phyloP scores from a whole-genome alignment of 2,329 filamentous ascomycete species.

The Microsporum ferrugineum region DNA sequence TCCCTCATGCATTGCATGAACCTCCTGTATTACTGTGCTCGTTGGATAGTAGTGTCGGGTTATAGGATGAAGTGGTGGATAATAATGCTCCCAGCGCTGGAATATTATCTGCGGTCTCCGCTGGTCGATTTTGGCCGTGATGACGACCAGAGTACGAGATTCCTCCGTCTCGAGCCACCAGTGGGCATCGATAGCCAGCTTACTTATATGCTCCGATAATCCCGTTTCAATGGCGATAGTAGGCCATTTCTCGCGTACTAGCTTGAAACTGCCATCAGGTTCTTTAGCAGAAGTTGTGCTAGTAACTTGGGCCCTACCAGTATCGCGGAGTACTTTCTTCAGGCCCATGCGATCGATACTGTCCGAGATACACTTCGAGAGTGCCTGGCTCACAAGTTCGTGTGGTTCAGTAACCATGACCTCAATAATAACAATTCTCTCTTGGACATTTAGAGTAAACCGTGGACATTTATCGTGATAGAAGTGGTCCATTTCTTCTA shows the following conservation, averaged over 20 bases:
- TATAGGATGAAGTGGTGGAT: neutral
- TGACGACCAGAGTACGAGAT: slow-evolving; percentile 2
- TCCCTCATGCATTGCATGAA: neutral
- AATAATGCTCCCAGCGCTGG: neutral
- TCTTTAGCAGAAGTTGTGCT: neutral
- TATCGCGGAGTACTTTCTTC: neutral
- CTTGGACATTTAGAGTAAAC: neutral
- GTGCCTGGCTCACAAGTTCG: neutral
- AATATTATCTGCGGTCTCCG: slow-evolving; percentile 1
- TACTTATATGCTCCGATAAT: neutral
- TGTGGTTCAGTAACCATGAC: neutral
- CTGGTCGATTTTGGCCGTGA: slow-evolving; percentile 7
- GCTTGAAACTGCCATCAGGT: neutral
- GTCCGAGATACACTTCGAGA: neutral
- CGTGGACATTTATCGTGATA: neutral
- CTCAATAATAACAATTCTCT: neutral
- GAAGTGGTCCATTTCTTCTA: neutral
- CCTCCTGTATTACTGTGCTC: neutral
- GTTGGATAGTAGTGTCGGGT: neutral
- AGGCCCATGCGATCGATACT: neutral
- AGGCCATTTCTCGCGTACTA: neutral
- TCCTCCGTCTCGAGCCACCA: slow-evolving; percentile 8
- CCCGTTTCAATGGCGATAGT: slow-evolving; percentile 5
- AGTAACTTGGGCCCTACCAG: neutral
- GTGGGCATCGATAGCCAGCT: slow-evolving; percentile 9